phyloP scores from a whole-genome alignment of 208 protist species.

The Crithidia expoeki region DNA sequence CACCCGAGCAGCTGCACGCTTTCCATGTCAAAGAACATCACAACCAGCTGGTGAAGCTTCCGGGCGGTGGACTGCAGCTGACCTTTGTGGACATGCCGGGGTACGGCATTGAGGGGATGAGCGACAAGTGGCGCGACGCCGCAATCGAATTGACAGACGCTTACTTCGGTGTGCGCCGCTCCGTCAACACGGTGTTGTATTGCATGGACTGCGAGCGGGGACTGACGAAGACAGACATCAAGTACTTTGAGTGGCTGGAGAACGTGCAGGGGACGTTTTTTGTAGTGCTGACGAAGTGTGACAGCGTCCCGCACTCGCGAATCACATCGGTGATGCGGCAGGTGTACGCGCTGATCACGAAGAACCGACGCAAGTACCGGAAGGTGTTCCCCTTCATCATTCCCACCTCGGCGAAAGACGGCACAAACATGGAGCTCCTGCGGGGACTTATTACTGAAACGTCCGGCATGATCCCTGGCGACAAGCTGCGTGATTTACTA shows the following conservation, averaged over 20 bases:
- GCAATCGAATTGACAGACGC: constrained; percentile 87
- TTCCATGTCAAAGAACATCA: constrained; percentile 71
- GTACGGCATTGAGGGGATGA: constrained; percentile 93
- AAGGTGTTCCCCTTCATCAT: constrained; percentile 90
- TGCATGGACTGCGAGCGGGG: constrained; percentile 89
- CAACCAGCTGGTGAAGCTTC: constrained; percentile 87
- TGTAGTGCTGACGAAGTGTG: constrained; percentile 91
- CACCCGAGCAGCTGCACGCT: constrained; percentile 71
- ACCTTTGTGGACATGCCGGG: constrained; percentile 93
- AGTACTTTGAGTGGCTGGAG: constrained; percentile 89
- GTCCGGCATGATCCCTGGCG: constrained; percentile 84
- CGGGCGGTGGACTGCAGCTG: constrained; percentile 82
- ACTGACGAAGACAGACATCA: constrained; percentile 86
- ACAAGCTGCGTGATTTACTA: constrained; percentile 75
- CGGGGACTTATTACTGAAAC: constrained; percentile 88
- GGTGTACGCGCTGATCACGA: constrained; percentile 86
- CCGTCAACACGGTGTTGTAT: constrained; percentile 91
- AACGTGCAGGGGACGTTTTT: constrained; percentile 91
- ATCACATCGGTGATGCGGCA: constrained; percentile 89
- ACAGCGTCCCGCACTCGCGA: constrained; percentile 86
- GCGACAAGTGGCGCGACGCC: constrained; percentile 84
- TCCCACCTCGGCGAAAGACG: constrained; percentile 81
- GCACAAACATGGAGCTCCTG: constrained; percentile 85
- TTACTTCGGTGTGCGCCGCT: constrained; percentile 91
- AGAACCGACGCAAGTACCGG: constrained; percentile 82